Evolutionary conservation across 768 basidiomycete species (phyloP).

Genomic region (Pleurotus sapidus): DNA sequence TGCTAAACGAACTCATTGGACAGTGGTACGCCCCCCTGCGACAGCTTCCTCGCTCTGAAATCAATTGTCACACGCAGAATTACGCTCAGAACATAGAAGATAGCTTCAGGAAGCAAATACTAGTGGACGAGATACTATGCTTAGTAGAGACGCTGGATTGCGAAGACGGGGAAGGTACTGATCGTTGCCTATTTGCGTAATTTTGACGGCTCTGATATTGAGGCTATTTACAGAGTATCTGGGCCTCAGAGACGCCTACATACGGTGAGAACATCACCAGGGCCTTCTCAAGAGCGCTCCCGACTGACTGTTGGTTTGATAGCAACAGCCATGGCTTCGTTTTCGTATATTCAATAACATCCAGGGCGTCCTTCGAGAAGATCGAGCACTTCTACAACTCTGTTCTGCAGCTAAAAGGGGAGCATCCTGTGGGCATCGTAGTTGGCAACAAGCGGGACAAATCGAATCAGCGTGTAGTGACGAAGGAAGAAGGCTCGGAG

Average conservation of each 20-base stretch:
- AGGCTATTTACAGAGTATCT: background rate
- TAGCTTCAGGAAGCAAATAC: slow-evolving; percentile 4
- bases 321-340: slow-evolving; percentile 8
- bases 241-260: slow-evolving; percentile 6
- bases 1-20: background rate
- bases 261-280: slow-evolving; percentile 2
- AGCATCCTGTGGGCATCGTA: slow-evolving; percentile 18
- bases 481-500: slow-evolving; percentile 18
- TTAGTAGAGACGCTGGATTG: slow-evolving; percentile 6
- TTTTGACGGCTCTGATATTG: background rate
- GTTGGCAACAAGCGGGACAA: slow-evolving; percentile 26
- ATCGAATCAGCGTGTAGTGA: slow-evolving; percentile 17
- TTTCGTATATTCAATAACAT: slow-evolving; percentile 8
- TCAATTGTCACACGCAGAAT: background rate
- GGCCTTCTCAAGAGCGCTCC: background rate
- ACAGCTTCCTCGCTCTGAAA: no score
- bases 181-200: background rate
- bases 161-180: slow-evolving; percentile 5
- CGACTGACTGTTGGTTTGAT: background rate
- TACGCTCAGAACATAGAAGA: slow-evolving; percentile 2
- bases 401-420: slow-evolving; percentile 17
- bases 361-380: slow-evolving; percentile 21
- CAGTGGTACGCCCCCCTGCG: slow-evolving; percentile 3
- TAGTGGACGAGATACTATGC: slow-evolving; percentile 2
- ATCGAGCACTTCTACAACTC: slow-evolving; percentile 20